phyloP scores from a whole-genome alignment of 2,329 filamentous ascomycete species.

The Claviceps purpurea region DNA sequence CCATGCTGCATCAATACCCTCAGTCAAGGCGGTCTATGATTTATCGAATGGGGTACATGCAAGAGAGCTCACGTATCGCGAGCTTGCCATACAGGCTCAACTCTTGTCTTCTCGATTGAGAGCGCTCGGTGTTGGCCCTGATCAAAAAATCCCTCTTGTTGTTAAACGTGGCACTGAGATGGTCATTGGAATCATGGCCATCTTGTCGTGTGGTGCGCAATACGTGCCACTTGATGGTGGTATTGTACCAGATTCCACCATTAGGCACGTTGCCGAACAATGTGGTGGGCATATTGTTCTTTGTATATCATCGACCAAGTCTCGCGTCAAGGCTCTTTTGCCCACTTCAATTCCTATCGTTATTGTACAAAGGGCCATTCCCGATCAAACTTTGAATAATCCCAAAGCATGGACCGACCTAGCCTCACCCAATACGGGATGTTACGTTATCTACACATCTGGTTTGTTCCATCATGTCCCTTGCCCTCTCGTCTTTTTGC shows the following conservation, averaged over 20 bases:
- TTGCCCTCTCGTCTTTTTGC: neutral
- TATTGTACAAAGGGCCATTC: constrained; percentile 14
- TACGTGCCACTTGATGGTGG: constrained; percentile 47
- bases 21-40: constrained; percentile 25
- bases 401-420: constrained; percentile 15
- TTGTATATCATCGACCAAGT: constrained; percentile 28
- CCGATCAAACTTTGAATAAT: neutral
- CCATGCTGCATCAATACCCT: constrained; percentile 22
- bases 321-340: constrained; percentile 17
- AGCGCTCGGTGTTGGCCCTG: constrained; percentile 24
- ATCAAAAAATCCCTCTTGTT: constrained; percentile 40
- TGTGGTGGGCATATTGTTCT: constrained; percentile 30
- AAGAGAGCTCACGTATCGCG: constrained; percentile 28
- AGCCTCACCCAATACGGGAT: constrained; percentile 23
- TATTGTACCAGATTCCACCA: constrained; percentile 32
- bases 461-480: constrained; percentile 17
- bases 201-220: constrained; percentile 43
- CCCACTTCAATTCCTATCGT: constrained; percentile 13
- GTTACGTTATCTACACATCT: constrained; percentile 42
- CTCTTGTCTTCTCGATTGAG: constrained; percentile 26
- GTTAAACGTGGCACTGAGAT: constrained; percentile 41
- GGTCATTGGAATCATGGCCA: constrained; percentile 41
- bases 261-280: constrained; percentile 36
- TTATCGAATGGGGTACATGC: constrained; percentile 13
- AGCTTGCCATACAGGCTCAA: constrained; percentile 30